Percentiles rank a stretch among this genome's conserved stretches.
These are phyloP conservation scores for Magnaporthales sp. DNA, from an alignment of 2,329 filamentous ascomycete genomes.

Conservation along the genomic window DNA sequence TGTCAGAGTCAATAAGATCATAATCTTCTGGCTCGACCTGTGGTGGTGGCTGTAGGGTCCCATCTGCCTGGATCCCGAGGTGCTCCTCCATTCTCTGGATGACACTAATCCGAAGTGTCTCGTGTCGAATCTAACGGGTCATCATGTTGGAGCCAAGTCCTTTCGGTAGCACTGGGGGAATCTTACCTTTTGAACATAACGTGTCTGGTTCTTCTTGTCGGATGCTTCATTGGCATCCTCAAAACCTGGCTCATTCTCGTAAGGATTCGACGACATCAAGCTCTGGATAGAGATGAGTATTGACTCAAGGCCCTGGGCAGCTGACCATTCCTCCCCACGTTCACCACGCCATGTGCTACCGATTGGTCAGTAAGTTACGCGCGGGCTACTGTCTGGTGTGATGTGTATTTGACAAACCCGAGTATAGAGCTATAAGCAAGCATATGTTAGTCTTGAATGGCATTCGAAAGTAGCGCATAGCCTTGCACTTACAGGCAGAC, in stretches of 20 bases:
- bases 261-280: slow-evolving; percentile 87
- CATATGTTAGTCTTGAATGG: slow-evolving; percentile 9
- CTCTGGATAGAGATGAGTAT: slow-evolving; percentile 94
- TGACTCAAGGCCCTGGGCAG: slow-evolving; percentile 89
- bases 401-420: slow-evolving; percentile 42
- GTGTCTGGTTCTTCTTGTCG: slow-evolving; percentile 65
- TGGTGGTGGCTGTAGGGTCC: slow-evolving; percentile 27
- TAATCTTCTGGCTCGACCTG: slow-evolving; percentile 26
- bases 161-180: neutral
- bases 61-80: slow-evolving; percentile 53
- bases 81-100: slow-evolving; percentile 79
- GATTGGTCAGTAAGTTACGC: slow-evolving; percentile 10
- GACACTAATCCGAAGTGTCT: slow-evolving; percentile 77
- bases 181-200: slow-evolving; percentile 70
- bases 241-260: slow-evolving; percentile 93
- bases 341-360: slow-evolving; percentile 89
- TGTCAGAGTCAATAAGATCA: slow-evolving; percentile 38
- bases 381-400: slow-evolving; percentile 9
- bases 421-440: slow-evolving; percentile 60
- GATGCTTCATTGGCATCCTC: slow-evolving; percentile 60
- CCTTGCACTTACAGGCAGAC: slow-evolving; percentile 69
- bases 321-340: slow-evolving; percentile 89
- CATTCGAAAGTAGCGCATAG: neutral
- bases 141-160: slow-evolving; percentile 2
- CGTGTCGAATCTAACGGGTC: slow-evolving; percentile 67